Percentiles rank a stretch among this genome's conserved stretches.
These are phyloP conservation scores for Yarrowia sp. DNA, from an alignment of 805 yeast genomes.

Conservation along the genomic window DNA sequence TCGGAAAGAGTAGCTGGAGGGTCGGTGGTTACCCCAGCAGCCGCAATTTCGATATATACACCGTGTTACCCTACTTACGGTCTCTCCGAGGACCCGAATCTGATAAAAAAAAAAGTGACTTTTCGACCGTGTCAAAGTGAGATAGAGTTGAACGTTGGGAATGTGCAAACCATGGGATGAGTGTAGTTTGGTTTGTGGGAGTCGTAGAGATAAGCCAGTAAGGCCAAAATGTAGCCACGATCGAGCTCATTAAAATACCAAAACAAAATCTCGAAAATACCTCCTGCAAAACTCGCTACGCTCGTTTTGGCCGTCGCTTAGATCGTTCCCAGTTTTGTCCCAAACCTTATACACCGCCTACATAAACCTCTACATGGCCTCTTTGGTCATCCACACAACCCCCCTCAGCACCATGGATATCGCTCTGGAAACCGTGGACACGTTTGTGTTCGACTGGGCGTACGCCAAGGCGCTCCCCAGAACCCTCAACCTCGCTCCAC, in stretches of 20 bases:
- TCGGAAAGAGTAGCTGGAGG: too few relatives aligned
- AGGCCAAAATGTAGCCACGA: too few relatives aligned
- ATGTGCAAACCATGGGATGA: not conserved
- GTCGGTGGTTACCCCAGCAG: too few relatives aligned
- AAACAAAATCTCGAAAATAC: too few relatives aligned
- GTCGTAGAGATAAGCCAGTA: not conserved
- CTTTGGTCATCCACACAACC: not conserved
- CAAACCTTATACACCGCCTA: too few relatives aligned
- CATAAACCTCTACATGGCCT: not conserved
- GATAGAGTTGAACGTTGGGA: slow-evolving; percentile 12
- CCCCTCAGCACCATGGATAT: slow-evolving; percentile 66
- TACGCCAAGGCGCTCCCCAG: slow-evolving; percentile 69
- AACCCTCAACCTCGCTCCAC: slow-evolving; percentile 6
- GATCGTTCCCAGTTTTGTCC: too few relatives aligned
- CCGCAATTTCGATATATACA: too few relatives aligned
- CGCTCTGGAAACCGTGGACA: slow-evolving; percentile 76
- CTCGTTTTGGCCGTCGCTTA: too few relatives aligned
- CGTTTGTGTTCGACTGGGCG: slow-evolving; percentile 66
- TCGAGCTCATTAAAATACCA: too few relatives aligned
- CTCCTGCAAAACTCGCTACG: too few relatives aligned
- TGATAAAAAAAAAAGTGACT: slow-evolving; percentile 2
- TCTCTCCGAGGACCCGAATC: not conserved
- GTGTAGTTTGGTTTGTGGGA: not conserved
- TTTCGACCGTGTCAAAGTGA: not conserved
- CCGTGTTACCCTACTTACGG: too few relatives aligned